phyloP scores from a whole-genome alignment of 179 eudicot genomes.

The Actinidia arguta region DNA sequence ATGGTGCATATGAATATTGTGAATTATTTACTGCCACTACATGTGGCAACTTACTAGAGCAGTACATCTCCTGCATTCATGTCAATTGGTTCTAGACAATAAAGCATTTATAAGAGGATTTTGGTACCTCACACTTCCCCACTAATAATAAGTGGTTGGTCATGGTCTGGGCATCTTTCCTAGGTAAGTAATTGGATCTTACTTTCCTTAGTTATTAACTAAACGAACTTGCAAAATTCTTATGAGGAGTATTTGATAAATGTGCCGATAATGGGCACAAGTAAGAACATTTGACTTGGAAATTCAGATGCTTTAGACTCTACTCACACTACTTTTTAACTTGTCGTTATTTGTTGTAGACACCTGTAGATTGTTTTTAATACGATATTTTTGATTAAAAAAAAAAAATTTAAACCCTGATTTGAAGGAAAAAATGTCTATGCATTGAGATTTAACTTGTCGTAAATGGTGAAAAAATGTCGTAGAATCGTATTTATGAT shows the following conservation, averaged over 20 bases:
- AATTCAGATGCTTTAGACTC: not conserved
- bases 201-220: not conserved
- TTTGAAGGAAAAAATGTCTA: too few relatives aligned
- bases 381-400: too few relatives aligned
- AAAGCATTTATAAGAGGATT: not conserved
- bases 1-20: not conserved
- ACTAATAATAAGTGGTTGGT: not conserved
- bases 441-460: not conserved
- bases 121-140: not conserved
- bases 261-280: not conserved
- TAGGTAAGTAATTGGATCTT: not conserved
- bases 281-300: not conserved
- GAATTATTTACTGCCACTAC: not conserved
- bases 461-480: not conserved
- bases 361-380: too few relatives aligned
- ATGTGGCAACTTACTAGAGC: not conserved
- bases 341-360: not conserved
- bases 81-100: not conserved
- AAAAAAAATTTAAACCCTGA: too few relatives aligned
- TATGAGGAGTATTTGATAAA: not conserved
- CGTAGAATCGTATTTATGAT: not conserved
- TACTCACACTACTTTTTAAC: not conserved
- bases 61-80: not conserved
- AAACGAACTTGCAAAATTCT: constrained; percentile 1
- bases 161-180: not conserved